Conservation (phyloP, 2,329 filamentous ascomycete genomes). For the Fusarium secorum region DNA sequence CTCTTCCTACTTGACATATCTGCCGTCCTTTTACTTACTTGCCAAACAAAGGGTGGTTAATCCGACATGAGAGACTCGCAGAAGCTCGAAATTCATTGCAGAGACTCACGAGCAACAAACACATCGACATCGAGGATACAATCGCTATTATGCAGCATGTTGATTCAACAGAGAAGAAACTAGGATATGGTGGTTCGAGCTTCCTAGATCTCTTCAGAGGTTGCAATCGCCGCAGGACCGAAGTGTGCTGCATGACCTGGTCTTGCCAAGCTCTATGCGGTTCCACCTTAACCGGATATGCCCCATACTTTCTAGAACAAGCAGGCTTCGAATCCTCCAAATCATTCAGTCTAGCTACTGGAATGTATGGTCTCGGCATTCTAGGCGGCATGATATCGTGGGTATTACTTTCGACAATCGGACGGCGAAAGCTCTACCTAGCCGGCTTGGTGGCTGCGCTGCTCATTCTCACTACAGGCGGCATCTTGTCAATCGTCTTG, state of each 20-base stretch:
- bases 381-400: constrained; percentile 50
- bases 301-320: constrained; percentile 52
- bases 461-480: constrained; percentile 49
- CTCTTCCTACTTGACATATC: rapidly evolving
- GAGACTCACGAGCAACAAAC: constrained; percentile 36
- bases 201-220: constrained; percentile 15
- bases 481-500: constrained; percentile 45
- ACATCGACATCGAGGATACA: constrained; percentile 53
- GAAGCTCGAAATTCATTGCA: constrained; percentile 43
- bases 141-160: constrained; percentile 50
- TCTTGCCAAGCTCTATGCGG: constrained; percentile 32
- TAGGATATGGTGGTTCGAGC: constrained; percentile 43
- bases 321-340: constrained; percentile 48
- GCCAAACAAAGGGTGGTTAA: constrained; percentile 41
- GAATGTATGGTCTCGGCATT: constrained; percentile 50
- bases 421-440: constrained; percentile 50
- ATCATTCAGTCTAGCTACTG: constrained; percentile 50
- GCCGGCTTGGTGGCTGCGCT: constrained; percentile 43
- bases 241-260: constrained; percentile 35
- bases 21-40: rapidly evolving
- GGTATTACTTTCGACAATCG: constrained; percentile 47
- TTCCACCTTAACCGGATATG: constrained; percentile 6
- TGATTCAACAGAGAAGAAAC: constrained; percentile 50
- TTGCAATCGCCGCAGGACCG: constrained; percentile 34
- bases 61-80: constrained; percentile 44